Conservation (phyloP, 2,329 filamentous ascomycete species). For the Botrytis galanthina region DNA sequence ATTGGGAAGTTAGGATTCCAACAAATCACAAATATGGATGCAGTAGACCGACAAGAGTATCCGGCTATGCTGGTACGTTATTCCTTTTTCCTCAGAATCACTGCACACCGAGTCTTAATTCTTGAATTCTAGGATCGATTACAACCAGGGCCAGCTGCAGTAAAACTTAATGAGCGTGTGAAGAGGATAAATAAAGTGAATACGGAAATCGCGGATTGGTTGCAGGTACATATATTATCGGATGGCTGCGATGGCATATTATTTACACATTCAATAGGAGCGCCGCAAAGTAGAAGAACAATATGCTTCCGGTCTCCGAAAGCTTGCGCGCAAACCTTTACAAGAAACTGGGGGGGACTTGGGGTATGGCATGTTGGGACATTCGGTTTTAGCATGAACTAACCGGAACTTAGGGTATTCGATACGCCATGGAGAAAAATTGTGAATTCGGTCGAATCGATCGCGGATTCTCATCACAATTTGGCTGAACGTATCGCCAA, state of each 20-base stretch:
- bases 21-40: slow-evolving; percentile 57
- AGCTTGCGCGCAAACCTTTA: slow-evolving; percentile 71
- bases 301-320: slow-evolving; percentile 79
- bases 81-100: slow-evolving; percentile 23
- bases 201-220: slow-evolving; percentile 90
- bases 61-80: slow-evolving; percentile 84
- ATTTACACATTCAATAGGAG: slow-evolving; percentile 59
- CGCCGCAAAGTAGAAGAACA: slow-evolving; percentile 87
- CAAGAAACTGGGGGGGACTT: slow-evolving; percentile 77
- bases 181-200: slow-evolving; percentile 85
- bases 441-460: slow-evolving; percentile 71
- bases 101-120: slow-evolving; percentile 19
- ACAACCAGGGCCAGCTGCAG: slow-evolving; percentile 77
- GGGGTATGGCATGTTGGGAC: slow-evolving; percentile 63
- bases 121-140: slow-evolving; percentile 65
- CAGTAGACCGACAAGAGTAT: slow-evolving; percentile 84
- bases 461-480: slow-evolving; percentile 79
- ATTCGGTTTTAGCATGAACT: not conserved
- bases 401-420: slow-evolving; percentile 66
- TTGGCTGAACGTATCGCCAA: slow-evolving; percentile 80
- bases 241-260: slow-evolving; percentile 22
- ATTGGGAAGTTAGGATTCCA: slow-evolving; percentile 1
- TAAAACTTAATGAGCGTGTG: slow-evolving; percentile 80
- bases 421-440: slow-evolving; percentile 88
- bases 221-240: slow-evolving; percentile 63